phyloP scores from a whole-genome alignment of 768 basidiomycete genomes.

The Strobilomyces dryophilus region DNA sequence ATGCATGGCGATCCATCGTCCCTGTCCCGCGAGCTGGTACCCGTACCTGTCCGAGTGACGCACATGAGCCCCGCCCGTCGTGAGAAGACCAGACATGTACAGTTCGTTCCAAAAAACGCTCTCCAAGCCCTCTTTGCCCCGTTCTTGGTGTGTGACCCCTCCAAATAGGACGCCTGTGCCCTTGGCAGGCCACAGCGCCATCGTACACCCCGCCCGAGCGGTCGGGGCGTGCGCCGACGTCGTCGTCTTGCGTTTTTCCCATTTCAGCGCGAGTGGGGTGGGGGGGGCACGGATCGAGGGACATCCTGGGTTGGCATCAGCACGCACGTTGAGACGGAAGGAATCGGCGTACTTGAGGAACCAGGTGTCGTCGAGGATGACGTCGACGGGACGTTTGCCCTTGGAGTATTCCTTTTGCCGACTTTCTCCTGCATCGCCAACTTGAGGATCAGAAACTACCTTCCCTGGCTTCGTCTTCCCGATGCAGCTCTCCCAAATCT shows the following conservation, averaged over 20 bases:
- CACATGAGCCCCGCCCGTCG: not conserved
- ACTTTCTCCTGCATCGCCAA: slow-evolving; percentile 19
- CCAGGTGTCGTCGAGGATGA: slow-evolving; percentile 93
- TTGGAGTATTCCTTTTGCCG: slow-evolving; percentile 66
- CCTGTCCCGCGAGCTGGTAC: slow-evolving; percentile 71
- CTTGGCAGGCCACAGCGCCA: slow-evolving; percentile 73
- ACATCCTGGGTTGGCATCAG: slow-evolving; percentile 25
- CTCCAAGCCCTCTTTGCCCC: slow-evolving; percentile 76
- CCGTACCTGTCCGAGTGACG: slow-evolving; percentile 68
- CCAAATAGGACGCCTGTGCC: slow-evolving; percentile 79
- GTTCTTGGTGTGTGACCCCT: slow-evolving; percentile 86
- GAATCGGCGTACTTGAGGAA: slow-evolving; percentile 55
- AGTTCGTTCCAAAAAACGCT: slow-evolving; percentile 87
- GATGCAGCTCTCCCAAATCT: slow-evolving; percentile 7
- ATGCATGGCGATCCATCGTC: slow-evolving; percentile 75
- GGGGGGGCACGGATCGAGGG: slow-evolving; percentile 24
- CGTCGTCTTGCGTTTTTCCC: slow-evolving; percentile 82
- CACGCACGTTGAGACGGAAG: not conserved
- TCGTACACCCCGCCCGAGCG: slow-evolving; percentile 77
- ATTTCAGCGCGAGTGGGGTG: slow-evolving; percentile 56
- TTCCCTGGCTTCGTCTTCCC: slow-evolving; percentile 24
- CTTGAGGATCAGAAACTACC: slow-evolving; percentile 25
- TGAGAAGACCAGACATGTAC: slow-evolving; percentile 22
- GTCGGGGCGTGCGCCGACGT: slow-evolving; percentile 54
- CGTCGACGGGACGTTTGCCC: slow-evolving; percentile 77